Base-by-base conservation (phyloP, 1,284 basidiomycete species). In the Ustilago tritici region DNA sequence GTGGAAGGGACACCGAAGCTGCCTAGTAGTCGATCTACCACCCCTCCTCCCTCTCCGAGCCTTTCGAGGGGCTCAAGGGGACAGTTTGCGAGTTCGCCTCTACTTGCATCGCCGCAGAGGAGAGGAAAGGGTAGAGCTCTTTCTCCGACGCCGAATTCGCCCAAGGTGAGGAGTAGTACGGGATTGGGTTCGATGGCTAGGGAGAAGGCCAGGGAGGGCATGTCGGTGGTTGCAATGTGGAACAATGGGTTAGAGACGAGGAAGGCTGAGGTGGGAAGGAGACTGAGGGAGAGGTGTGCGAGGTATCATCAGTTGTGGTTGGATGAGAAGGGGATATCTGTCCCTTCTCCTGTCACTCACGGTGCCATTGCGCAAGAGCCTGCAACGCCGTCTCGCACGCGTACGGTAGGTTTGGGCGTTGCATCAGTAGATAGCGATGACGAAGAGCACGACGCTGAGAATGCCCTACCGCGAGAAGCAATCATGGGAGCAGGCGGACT, bases 381-480 rank as follows among this genome's bases (percentile, higher is more conserved):
- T 10, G 50, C 53, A 6, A 71, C 73, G 23, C 69, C 73, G 8
- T 68, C 65, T 12, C 56, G 63, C 17, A 52, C 43, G 9, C 38
- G 35, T 14, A 46, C 31, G 12, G 35, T 66, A 10, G 63, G 69
- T 3, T 31, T 70, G 23, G 63, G 63, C 4, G 62, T 70, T 11
- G 66, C 56, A 7, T 28, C 38, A 95, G 83, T 8, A 98, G 90
- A 79, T 95, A 31, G 23, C 87, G 88, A 98, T 95, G 83, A 91
- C 90, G 34, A 94, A 91, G 41, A 95, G 90, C 47, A 97, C 89
- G 76, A 95, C 92, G 82, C 91, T 89, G 36, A 4, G 23, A 15
- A 41, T 9, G 46, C 36, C 11, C 47, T 46, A 77, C 93, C 92
- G 69, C 92, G 90, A 19, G 92, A 91, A 66, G 95, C 93, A 80